Evolutionary conservation across 345 rosid species (phyloP), one percentile per base, ranked within the genome.

Genomic region (Murraya koenigii): DNA sequence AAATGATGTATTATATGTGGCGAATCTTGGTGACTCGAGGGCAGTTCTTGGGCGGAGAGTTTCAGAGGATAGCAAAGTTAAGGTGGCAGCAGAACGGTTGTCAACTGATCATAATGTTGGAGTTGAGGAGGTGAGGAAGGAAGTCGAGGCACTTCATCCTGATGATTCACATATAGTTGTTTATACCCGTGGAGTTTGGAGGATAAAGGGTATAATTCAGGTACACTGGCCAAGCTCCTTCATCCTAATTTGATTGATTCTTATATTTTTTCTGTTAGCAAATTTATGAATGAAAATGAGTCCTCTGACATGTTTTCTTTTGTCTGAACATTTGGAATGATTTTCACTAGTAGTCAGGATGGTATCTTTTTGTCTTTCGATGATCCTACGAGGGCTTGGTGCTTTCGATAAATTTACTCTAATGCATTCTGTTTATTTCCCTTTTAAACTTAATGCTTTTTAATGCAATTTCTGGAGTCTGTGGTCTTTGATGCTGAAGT

Each of bases 201-300:
- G 98, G 85, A 94, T 96, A 59, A 96, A 96, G 86, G 99, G 99
- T 85, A 94, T 96, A 33, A 94, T 96, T 79, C 98, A 94, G 99
- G 99, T 96, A 87, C 28, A 26, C 4, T 17, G 25, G 19, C 13
- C 9, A 14, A 41, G 56, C 38, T 35, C 35, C 66, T 76, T 47
- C 19, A 69, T 72, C 28, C 52, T 22, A 59, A 28, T 41, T 28
- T 66, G 33, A 58, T 38, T 44, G 33, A 39, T 52, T 36, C 17
- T 35, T 58, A 8, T 74, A 58, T 55, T 8, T 61, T 61, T 35
- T 44, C 25, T 63, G 15, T 49, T 74, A 36, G 69, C 44, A 77
- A 60, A 17, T 67, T 20, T 58, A 65, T 60, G 49, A 15, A 36
- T 22, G 17, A 13, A 66, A 47, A 8, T 28, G 49, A 26, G 33